These are phyloP conservation scores for Spergularia marina DNA, from an alignment of 148 eudicot species.

Conservation along the genomic window DNA sequence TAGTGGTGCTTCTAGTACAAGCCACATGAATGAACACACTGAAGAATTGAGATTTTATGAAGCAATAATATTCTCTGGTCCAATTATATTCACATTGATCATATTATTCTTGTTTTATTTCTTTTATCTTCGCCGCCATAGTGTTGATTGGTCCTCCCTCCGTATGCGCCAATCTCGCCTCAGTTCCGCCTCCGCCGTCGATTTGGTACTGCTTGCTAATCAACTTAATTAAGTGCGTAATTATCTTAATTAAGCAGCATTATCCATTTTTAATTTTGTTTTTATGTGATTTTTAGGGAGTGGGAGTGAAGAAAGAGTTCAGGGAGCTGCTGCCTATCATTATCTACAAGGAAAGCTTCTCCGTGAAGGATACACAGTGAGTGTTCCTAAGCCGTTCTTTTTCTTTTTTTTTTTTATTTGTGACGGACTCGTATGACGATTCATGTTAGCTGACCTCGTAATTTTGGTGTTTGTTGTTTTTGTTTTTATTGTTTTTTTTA, in stretches of 20 bases:
- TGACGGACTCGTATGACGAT: not conserved
- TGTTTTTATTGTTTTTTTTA: no score
- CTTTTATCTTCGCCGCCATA: constrained; percentile 30
- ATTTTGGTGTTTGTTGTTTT: no score
- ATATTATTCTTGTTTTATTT: constrained; percentile 29
- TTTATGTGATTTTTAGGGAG: not conserved
- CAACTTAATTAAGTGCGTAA: not conserved
- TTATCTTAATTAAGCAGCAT: not conserved
- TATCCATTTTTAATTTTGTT: not conserved
- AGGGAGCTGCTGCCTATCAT: constrained; percentile 28
- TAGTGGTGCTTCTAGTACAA: not conserved
- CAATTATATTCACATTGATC: constrained; percentile 26
- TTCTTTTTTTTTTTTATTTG: not conserved
- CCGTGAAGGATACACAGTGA: constrained; percentile 27
- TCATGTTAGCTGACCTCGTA: not conserved
- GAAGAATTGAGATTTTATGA: constrained; percentile 27
- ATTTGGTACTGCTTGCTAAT: constrained; percentile 4
- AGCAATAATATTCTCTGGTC: constrained; percentile 31
- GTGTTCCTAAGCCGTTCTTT: not conserved
- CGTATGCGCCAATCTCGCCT: constrained; percentile 26
- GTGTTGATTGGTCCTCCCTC: constrained; percentile 30
- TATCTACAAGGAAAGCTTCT: constrained; percentile 27
- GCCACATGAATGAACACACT: not conserved
- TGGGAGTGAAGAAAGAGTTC: constrained; percentile 31
- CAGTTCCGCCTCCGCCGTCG: constrained; percentile 4